Evolutionary conservation across 345 rosid species (phyloP), one percentile per base, ranked within the genome.

Genomic region (Eucalyptus erythrocorys): DNA sequence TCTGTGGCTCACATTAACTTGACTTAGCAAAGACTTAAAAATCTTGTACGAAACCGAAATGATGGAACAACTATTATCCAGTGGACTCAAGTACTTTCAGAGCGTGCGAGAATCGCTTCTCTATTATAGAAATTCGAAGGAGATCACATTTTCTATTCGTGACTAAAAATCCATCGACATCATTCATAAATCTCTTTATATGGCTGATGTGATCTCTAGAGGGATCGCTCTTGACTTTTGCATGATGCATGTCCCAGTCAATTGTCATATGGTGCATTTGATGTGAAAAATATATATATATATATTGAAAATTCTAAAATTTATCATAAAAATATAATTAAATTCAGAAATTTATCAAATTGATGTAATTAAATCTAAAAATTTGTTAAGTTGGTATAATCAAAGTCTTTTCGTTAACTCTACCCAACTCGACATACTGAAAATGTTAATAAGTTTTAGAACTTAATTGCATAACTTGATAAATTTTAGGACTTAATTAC

Each of bases 261-360:
- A 64, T 64, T 6, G 76, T 64, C 76, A 64, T 8, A 6, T 14
- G 37, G 37, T 64, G 37, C 37, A 64, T 64, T n/a, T n/a, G 76
- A 64, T n/a, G 37, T 14, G 15, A 12, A 5, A 59, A 27, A 27
- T 14, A 59, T 27, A 59, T 27, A 26, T 22, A 9, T 8, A 24
- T 55, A 55, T 0, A 22, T 8, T 22, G 0, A 55, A 55, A 55
- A 0, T 22, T 0, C 0, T 55, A 55, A 55, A 55, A 55, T 0
- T 2, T 24, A 55, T 55, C 0, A 24, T 0, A 1, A 55, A 55
- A 55, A 21, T 55, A 24, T 0, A 55, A 55, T 22, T 55, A 0
- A 55, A 55, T 55, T 8, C 0, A 22, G 0, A 55, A 55, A 55
- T 4, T 55, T 9, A 55, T 24, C 12, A 55, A 55, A 24, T 55